These are phyloP conservation scores for Nymphaea thermarum DNA, from an alignment of 164 flowering plant genomes.

Conservation along the genomic window DNA sequence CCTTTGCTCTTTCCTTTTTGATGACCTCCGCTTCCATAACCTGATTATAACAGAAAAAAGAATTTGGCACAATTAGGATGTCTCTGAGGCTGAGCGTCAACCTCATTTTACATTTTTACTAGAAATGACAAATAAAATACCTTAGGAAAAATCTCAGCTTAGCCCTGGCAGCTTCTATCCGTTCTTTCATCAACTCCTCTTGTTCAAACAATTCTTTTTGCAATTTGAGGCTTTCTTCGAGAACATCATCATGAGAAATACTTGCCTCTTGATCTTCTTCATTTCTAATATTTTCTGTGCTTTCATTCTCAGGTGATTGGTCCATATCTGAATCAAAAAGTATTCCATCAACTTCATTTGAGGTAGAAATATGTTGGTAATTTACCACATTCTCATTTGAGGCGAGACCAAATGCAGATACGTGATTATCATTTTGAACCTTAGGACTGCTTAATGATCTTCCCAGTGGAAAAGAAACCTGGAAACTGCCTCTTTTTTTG, in stretches of 20 bases:
- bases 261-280: slow-evolving; percentile 19
- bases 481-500: not conserved
- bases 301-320: not conserved
- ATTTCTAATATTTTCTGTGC: not conserved
- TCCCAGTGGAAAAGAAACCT: not conserved
- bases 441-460: not conserved
- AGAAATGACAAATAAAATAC: slow-evolving; percentile 20
- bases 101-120: not conserved
- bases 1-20: slow-evolving; percentile 40
- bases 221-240: not conserved
- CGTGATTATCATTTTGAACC: not conserved
- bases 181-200: slow-evolving; percentile 11
- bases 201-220: slow-evolving; percentile 2
- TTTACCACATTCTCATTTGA: not conserved
- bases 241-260: slow-evolving; percentile 7
- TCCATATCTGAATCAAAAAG: not conserved
- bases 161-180: slow-evolving; percentile 54
- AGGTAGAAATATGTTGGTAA: not conserved
- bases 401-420: not conserved
- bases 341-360: not conserved
- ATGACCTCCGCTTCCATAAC: slow-evolving; percentile 64
- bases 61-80: not conserved
- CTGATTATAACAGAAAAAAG: slow-evolving; percentile 22
- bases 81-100: not conserved
- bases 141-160: slow-evolving; percentile 72